Conservation (phyloP, 768 basidiomycete species). For the Mycena albidolilacea region DNA sequence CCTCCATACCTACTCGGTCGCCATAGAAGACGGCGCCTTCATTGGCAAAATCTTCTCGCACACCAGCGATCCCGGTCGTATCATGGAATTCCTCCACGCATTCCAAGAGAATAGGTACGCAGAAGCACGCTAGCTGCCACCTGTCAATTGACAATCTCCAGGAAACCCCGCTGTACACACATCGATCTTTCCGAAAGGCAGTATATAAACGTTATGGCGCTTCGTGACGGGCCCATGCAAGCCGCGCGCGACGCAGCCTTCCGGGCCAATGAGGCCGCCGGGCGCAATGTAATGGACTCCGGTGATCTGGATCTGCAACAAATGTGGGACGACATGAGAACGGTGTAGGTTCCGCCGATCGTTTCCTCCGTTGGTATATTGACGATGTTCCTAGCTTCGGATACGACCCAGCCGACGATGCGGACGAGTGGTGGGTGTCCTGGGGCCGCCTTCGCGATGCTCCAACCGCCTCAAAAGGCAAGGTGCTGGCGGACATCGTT, state of each 20-base stretch:
- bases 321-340: constrained; percentile 37
- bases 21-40: constrained; percentile 35
- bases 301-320: constrained; percentile 17
- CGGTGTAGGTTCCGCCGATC: constrained; percentile 19
- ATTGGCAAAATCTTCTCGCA: constrained; percentile 37
- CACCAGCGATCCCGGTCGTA: constrained; percentile 22
- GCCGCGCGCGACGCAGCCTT: constrained; percentile 27
- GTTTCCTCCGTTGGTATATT: background rate
- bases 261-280: constrained; percentile 33
- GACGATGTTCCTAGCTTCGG: constrained; percentile 17
- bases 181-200: constrained; percentile 28
- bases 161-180: constrained; percentile 27
- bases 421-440: constrained; percentile 36
- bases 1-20: constrained; percentile 29
- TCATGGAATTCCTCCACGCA: constrained; percentile 29
- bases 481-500: too few relatives aligned
- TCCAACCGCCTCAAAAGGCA: constrained; percentile 8
- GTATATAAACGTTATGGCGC: constrained; percentile 26
- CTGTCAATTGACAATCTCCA: background rate
- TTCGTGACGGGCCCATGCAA: constrained; percentile 25
- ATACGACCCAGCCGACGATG: constrained; percentile 35
- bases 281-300: constrained; percentile 35
- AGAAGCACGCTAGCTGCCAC: background rate
- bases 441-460: constrained; percentile 33
- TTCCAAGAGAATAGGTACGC: constrained; percentile 28